Base-by-base conservation (phyloP, 1,139 yeast genomes). In the Starmera stellimalicola region DNA sequence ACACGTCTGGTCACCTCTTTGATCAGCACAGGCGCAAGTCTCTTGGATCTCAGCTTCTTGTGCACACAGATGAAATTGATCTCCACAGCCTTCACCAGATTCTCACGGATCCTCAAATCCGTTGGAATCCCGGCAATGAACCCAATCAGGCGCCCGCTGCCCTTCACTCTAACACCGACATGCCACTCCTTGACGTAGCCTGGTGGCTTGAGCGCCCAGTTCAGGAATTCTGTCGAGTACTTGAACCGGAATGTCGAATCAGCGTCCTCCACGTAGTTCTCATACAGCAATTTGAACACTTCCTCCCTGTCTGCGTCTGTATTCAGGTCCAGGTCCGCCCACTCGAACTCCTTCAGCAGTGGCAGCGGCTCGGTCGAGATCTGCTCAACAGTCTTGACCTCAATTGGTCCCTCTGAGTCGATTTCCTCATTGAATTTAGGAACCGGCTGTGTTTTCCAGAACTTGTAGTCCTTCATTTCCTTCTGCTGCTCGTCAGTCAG, bases 361-460 rank as follows among this genome's bases (percentile, higher is more conserved):
- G 85, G 79, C 31, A 73, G 67, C 6, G 97, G 94, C 11, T 63
- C 61, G 31, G 65, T 70, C 4, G 88, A 73, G 22, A 91, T 72
- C 39, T 87, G 88, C 3, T 59, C 81, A 3, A 88, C 77, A 0
- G 75, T 74, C 52, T 83, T 83, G 27, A 50, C 43, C 45, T 87
- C 94, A 47, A 91, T 85, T 14, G 95, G 94, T 0, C 97, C 97
- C 50, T 87, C 95, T 15, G 63, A 51, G 10, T 63, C 68, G 31
- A 83, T 65, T 35, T 63, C 54, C 49, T 78, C 91, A 52, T 81
- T 82, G 41, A 87, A 77, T 18, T 68, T 65, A 5, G 88, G 73
- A 15, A 93, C 98, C 0, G 98, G 98, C 58, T 91, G 99, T 7
- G 98, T 93, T 53, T 82, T 83, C 99, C 99, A 91, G 60, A 91